Evolutionary conservation across 2,329 filamentous ascomycete species (phyloP).

Genomic region (Diaporthe vexans): DNA sequence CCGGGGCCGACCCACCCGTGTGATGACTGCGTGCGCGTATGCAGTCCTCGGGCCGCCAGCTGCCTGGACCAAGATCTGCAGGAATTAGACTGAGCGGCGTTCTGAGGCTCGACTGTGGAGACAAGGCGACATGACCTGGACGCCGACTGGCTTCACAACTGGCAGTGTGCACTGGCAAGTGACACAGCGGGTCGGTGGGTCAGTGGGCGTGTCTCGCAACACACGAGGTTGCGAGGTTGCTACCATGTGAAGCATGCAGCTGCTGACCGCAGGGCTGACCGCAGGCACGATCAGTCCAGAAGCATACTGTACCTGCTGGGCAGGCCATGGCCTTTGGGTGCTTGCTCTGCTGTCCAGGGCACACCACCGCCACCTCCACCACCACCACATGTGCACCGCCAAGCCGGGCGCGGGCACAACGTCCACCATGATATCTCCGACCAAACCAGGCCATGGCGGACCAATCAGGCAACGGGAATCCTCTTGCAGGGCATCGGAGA

Average conservation of each 20-base stretch:
- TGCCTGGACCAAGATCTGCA: constrained; percentile 22
- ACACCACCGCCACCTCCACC: no score
- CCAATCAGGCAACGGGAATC: background rate
- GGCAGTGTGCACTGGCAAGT: background rate
- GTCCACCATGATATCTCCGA: background rate
- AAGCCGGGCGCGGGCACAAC: background rate
- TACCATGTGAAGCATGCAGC: constrained; percentile 12
- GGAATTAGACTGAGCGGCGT: constrained; percentile 12
- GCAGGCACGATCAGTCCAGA: background rate
- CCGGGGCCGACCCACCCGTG: constrained; percentile 25
- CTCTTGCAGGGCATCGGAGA: constrained; percentile 2
- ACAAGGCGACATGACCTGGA: background rate
- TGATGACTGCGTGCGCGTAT: constrained; percentile 28
- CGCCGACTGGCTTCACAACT: constrained; percentile 25
- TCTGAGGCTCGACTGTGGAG: constrained; percentile 27
- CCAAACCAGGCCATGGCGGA: background rate
- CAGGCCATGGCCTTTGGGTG: background rate
- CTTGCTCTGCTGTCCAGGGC: background rate
- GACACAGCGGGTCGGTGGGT: constrained; percentile 20
- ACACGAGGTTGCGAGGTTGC: constrained; percentile 9
- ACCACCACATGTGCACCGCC: no score
- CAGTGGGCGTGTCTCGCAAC: constrained; percentile 6
- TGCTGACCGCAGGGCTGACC: constrained; percentile 23
- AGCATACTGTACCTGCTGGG: no score
- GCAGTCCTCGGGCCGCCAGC: constrained; percentile 39